Evolutionary conservation across 1,139 yeast genomes (phyloP).

Genomic region (Kodamaea suecica): DNA sequence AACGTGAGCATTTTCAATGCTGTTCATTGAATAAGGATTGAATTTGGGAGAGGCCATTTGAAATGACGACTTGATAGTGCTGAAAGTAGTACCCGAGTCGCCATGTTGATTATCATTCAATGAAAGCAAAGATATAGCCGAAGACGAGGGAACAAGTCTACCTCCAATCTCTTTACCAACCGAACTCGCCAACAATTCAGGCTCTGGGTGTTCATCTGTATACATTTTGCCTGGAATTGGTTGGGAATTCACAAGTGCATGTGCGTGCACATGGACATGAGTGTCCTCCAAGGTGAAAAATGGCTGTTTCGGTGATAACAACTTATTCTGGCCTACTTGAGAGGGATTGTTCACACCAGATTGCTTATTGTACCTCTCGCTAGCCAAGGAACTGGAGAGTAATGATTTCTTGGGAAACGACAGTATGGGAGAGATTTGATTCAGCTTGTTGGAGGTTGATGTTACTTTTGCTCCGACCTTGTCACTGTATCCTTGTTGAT

Average conservation of each 20-base stretch:
- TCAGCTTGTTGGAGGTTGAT: background rate
- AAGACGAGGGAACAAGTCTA: slow-evolving; percentile 50
- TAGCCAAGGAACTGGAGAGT: slow-evolving; percentile 28
- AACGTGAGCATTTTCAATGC: background rate
- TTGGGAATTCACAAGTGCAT: slow-evolving; percentile 4
- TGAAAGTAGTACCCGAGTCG: slow-evolving; percentile 11
- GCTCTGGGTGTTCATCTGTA: slow-evolving; percentile 49
- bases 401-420: slow-evolving; percentile 19
- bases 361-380: slow-evolving; percentile 11
- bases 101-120: slow-evolving; percentile 28
- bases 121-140: slow-evolving; percentile 52
- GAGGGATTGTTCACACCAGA: too few relatives aligned
- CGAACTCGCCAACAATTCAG: slow-evolving; percentile 51
- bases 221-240: slow-evolving; percentile 5
- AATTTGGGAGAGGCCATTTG: slow-evolving; percentile 6
- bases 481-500: background rate
- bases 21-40: slow-evolving; percentile 1
- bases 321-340: background rate
- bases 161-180: slow-evolving; percentile 53
- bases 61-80: slow-evolving; percentile 6
- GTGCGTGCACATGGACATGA: slow-evolving; percentile 10
- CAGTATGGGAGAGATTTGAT: slow-evolving; percentile 3
- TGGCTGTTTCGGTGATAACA: slow-evolving; percentile 7
- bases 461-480: background rate
- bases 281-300: slow-evolving; percentile 11